Evolutionary conservation across 371 early-diverging fungal genomes (phyloP), one percentile per base, ranked within the genome.

Genomic region (Rhizomucor pusillus): DNA sequence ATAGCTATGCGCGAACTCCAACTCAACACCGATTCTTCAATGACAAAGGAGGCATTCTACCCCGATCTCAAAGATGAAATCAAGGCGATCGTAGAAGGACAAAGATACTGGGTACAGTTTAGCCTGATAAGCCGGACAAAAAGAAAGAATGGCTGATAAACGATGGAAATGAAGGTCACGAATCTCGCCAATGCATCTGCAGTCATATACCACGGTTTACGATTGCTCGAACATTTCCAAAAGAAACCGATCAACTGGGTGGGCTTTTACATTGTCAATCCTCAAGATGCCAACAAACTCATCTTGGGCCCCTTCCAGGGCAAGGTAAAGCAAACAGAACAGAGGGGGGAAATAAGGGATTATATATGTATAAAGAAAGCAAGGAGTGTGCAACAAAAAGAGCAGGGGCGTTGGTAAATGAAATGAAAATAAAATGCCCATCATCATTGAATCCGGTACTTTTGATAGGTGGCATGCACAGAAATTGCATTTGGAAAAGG

Each of bases 241-340:
- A 66, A 63, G 16, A 80, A 83, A 43, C 90, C 89, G n/a, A 85
- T 95, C 52, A 95, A 93, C 73, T 95, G 95, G 95, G 87, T 75
- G 37, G 94, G 94, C 2, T 94, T 94, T 69, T 95, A 95, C 57
- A 62, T 91, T 22, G 65, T 80, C 0, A 82, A 89, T 54, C 73
- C 77, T 25, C 67, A 72, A 40, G 67, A 72, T 46, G 20, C 58
- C 13, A 63, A 74, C 24, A 57, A 75, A 20, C 61, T 92, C 58
- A 72, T 85, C 37, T 72, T 95, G 47, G 96, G 94, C 3, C 96
- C 96, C 34, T 95, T 95, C 71, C 94, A 95, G 63, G 96, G 96
- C 48, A 89, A 89, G 52, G 80, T 88, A 50, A 44, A 20, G 19
- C 5, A 50, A 7, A 44, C 19, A 29, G 29, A 25, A 10, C 19